These are phyloP conservation scores for Fremontodendron californicum DNA, from an alignment of 345 rosid genomes.

Conservation along the genomic window DNA sequence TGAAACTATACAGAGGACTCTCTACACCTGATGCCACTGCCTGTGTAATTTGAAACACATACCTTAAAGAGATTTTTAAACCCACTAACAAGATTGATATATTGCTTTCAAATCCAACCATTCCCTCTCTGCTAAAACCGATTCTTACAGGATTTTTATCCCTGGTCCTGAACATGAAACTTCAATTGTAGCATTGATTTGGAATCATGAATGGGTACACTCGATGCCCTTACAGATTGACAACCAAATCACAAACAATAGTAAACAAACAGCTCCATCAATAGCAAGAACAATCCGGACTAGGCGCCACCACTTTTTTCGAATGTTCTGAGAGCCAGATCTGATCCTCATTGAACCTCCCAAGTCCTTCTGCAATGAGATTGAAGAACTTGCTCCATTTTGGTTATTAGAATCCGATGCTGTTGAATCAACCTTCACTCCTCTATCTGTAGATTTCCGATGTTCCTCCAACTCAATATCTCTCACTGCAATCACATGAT, in stretches of 20 bases:
- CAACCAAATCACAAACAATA: slow-evolving; percentile 60
- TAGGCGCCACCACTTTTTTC: slow-evolving; percentile 69
- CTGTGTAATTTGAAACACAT: neutral
- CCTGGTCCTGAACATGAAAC: neutral
- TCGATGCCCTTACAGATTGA: slow-evolving; percentile 11
- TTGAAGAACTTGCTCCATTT: slow-evolving; percentile 35
- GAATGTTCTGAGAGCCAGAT: slow-evolving; percentile 46
- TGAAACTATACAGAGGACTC: neutral
- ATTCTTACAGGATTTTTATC: too few relatives aligned
- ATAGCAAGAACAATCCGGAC: slow-evolving; percentile 71
- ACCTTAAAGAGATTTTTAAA: neutral
- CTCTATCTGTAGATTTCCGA: slow-evolving; percentile 48
- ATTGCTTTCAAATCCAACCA: too few relatives aligned
- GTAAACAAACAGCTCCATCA: slow-evolving; percentile 64
- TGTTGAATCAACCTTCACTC: slow-evolving; percentile 35
- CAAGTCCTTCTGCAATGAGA: slow-evolving; percentile 51
- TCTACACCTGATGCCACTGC: neutral
- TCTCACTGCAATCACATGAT: slow-evolving; percentile 52
- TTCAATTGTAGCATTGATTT: neutral
- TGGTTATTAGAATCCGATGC: slow-evolving; percentile 36
- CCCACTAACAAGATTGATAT: neutral
- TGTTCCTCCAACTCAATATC: slow-evolving; percentile 67
- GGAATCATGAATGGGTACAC: neutral
- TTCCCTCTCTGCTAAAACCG: too few relatives aligned
- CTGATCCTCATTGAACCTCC: slow-evolving; percentile 60